These are phyloP conservation scores for Penicillium mononematosum DNA, from an alignment of 495 filamentous ascomycete species.

Conservation along the genomic window DNA sequence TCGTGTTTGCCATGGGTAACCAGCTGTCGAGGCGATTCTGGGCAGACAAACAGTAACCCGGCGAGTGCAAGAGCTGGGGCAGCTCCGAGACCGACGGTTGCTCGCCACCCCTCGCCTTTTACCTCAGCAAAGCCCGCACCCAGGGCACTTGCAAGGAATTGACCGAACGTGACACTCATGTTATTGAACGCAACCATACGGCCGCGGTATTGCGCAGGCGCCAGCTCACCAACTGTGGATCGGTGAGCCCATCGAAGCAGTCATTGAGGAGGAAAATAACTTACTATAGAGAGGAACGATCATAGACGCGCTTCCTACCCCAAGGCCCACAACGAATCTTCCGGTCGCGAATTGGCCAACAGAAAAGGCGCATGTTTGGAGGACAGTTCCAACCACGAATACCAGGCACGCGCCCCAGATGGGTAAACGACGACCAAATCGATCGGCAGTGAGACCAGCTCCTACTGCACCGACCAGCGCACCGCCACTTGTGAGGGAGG, in stretches of 20 bases:
- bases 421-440: conserved; percentile 47
- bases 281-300: conserved; percentile 44
- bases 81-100: conserved; percentile 48
- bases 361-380: conserved; percentile 45
- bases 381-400: conserved; percentile 44
- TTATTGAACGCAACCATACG: conserved; percentile 57
- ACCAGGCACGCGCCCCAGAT: conserved; percentile 49
- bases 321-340: conserved; percentile 50
- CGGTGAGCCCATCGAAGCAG: not conserved
- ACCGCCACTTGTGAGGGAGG: conserved; percentile 20
- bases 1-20: conserved; percentile 42
- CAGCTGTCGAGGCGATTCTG: conserved; percentile 52
- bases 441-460: conserved; percentile 51
- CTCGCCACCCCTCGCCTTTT: conserved; percentile 43
- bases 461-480: conserved; percentile 44
- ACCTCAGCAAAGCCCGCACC: conserved; percentile 44
- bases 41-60: conserved; percentile 45
- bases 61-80: conserved; percentile 45
- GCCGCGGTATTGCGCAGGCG: conserved; percentile 51
- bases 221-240: conserved; percentile 41
- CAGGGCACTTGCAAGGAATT: conserved; percentile 50
- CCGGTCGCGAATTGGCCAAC: conserved; percentile 51
- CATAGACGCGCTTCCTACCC: conserved; percentile 54
- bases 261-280: not conserved
- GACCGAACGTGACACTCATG: conserved; percentile 54